These are phyloP conservation scores for Eucalyptus erythrocorys DNA, from an alignment of 345 rosid species.

Conservation along the genomic window DNA sequence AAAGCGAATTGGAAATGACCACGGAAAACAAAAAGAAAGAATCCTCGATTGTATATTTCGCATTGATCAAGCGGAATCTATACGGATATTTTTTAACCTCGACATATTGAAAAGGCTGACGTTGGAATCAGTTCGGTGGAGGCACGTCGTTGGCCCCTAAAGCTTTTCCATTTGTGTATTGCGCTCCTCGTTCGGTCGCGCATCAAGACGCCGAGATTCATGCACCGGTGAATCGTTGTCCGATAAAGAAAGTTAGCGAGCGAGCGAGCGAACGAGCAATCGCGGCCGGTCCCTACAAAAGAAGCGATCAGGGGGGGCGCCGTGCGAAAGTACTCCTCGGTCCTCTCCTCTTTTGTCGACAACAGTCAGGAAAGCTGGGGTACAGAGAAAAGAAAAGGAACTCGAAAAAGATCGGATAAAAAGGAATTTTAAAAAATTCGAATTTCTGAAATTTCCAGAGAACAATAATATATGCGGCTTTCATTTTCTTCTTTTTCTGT, in stretches of 20 bases:
- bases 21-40: accelerated
- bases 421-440: background rate
- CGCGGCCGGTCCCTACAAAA: background rate
- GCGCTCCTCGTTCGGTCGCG: background rate
- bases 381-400: too few relatives aligned
- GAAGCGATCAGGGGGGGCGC: background rate
- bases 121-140: background rate
- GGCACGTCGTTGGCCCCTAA: background rate
- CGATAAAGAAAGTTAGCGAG: background rate
- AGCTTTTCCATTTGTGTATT: too few relatives aligned
- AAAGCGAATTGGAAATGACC: background rate
- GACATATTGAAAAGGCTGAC: too few relatives aligned
- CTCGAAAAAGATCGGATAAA: background rate
- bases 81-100: too few relatives aligned
- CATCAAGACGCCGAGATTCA: background rate
- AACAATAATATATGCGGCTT: background rate
- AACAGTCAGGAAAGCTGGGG: background rate
- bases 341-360: background rate
- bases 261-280: background rate
- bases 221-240: too few relatives aligned
- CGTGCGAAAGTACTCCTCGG: background rate
- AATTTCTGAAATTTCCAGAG: background rate
- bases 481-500: too few relatives aligned
- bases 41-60: background rate
- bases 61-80: too few relatives aligned